Conservation (phyloP, 164 flowering plant genomes). For the Liquidambar formosana region DNA sequence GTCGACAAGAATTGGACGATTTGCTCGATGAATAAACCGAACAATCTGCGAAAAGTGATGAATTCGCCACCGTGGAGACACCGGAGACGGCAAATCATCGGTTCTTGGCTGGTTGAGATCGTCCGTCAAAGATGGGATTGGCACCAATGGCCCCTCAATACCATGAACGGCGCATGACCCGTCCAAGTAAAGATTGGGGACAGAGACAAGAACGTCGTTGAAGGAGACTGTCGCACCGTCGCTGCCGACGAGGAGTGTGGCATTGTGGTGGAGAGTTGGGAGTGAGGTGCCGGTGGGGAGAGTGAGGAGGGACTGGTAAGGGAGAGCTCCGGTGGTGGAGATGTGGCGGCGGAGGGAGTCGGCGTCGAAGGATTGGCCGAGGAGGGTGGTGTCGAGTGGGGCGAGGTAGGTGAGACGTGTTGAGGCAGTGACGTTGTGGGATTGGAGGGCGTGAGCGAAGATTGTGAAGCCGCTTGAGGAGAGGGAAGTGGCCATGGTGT, state of each 20-base stretch:
- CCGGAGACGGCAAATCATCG: not conserved
- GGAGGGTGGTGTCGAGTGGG: conserved; percentile 1
- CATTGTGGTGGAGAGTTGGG: conserved; percentile 11
- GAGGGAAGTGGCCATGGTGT: conserved; percentile 3
- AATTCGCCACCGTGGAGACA: not conserved
- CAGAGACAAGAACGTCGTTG: conserved; percentile 8
- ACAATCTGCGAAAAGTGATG: not conserved
- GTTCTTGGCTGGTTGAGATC: not conserved
- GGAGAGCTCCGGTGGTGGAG: not conserved
- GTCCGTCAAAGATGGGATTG: not conserved
- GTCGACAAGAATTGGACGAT: no score
- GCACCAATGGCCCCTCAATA: conserved; percentile 9
- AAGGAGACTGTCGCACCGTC: conserved; percentile 7
- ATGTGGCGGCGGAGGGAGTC: conserved; percentile 1
- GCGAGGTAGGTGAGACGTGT: not conserved
- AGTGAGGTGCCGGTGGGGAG: conserved; percentile 7
- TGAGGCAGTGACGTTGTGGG: not conserved
- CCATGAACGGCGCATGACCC: conserved; percentile 14
- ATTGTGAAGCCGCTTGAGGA: conserved; percentile 9
- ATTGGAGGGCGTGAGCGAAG: conserved; percentile 3
- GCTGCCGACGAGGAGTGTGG: conserved; percentile 5
- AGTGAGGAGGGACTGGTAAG: conserved; percentile 6
- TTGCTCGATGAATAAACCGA: no score
- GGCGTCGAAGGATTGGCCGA: not conserved
- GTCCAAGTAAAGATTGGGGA: conserved; percentile 11